Evolutionary conservation across 306 rosid genomes (phyloP), one percentile per base, ranked within the genome.

Genomic region (Calophaca sinica): DNA sequence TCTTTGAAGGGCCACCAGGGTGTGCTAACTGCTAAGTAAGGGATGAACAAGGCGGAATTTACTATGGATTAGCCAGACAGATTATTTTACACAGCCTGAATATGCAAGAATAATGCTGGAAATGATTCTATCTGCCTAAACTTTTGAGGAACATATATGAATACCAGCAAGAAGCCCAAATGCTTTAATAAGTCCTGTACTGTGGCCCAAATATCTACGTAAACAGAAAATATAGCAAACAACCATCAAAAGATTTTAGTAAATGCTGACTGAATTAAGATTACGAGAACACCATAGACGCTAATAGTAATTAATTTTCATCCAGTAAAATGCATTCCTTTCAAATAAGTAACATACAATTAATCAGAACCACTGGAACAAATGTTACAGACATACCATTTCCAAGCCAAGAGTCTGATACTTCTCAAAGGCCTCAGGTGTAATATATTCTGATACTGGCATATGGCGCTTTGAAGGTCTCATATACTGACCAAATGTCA

Each of bases 401-500:
- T 90, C 91, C 91, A 84, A 86, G 83, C 99, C 99, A 81, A 96
- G 89, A 65, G 79, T 79, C 54, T 75, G 93, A 84, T 96, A 96
- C 84, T 80, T 85, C 74, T 90, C 89, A 75, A 96, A 96, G 72
- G 99, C 98, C 84, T 92, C 93, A 3, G 99, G 99, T 12, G 98
- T 96, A 64, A 96, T 84, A 82, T 92, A 96, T 76, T 96, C 99
- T 68, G 86, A 87, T 36, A 96, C 99, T 13, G 96, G 97, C 99
- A 96, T 96, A 68, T 92, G 99, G 63, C 98, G 99, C 84, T 96
- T 96, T 42, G 99, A 92, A 55, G 99, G 98, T 81, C 99, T 90
- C 99, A 96, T 96, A 62, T 96, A 92, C 68, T 92, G 98, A 72
- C 99, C 99, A 78, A 96, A 96, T 54, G 99, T 96, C 91, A 96